Percentiles rank a stretch among this genome's conserved stretches.
Conservation (phyloP, 2,329 filamentous ascomycete species). For the Fusarium papillatum region DNA sequence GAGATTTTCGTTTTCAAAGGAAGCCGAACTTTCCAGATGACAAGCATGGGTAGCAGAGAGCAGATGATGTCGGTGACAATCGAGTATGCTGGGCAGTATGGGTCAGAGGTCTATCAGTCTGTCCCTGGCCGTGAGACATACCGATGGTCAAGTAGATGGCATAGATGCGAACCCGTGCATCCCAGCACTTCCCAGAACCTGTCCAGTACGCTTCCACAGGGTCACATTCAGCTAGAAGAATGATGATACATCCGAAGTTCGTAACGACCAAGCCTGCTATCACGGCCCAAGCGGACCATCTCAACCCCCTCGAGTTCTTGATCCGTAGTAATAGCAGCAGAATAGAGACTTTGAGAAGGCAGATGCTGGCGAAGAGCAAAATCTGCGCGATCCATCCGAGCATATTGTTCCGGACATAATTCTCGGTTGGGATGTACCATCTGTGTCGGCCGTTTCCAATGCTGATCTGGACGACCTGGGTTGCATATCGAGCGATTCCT, state of each 20-base stretch:
- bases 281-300: constrained; percentile 47
- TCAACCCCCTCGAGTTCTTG: constrained; percentile 50
- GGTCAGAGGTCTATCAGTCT: background rate
- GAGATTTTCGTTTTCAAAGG: constrained; percentile 47
- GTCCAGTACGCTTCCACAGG: constrained; percentile 50
- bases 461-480: constrained; percentile 49
- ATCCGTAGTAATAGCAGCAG: constrained; percentile 57
- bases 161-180: constrained; percentile 49
- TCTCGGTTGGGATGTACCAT: constrained; percentile 46
- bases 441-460: constrained; percentile 56
- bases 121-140: background rate
- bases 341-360: constrained; percentile 57
- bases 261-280: constrained; percentile 49
- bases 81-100: constrained; percentile 18
- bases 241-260: constrained; percentile 48
- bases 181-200: constrained; percentile 46
- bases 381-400: constrained; percentile 56
- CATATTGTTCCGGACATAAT: constrained; percentile 53
- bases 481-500: constrained; percentile 46
- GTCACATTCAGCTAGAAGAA: constrained; percentile 49
- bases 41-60: constrained; percentile 46
- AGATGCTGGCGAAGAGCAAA: constrained; percentile 55
- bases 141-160: constrained; percentile 50
- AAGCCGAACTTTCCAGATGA: constrained; percentile 50
- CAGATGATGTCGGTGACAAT: constrained; percentile 36